Base-by-base conservation (phyloP, 108 stramenopile species). In the Seminavis robusta region DNA sequence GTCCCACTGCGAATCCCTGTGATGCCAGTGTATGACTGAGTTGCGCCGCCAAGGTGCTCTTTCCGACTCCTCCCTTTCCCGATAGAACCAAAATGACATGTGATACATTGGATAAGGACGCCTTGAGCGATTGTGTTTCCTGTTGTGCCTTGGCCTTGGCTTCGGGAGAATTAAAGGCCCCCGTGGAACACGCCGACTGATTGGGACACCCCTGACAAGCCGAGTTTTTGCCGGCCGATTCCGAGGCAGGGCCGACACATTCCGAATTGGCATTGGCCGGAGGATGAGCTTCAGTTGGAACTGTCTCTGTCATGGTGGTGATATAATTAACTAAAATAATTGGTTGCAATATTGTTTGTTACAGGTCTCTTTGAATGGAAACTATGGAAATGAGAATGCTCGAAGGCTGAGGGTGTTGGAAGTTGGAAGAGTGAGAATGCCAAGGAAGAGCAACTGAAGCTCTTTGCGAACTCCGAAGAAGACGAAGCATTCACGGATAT, bases 51-150 rank as follows among this genome's bases (percentile, higher is more conserved):
- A 99, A 77, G 0, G 99, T 99, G 29, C 80, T 86, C 77, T 99
- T 77, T 10, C 99, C 99, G 6, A 98, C 99, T 26, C 97, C 97
- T 2, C 99, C 99, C 79, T 99, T 99, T 24, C 99, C 99, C 27
- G 86, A 89, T 40, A 99, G 58, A 4, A 99, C 98, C 32, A 98
- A 72, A 11, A 99, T 48, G 6, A 86, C 94, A 56, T 97, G 94
- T 34, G 89, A 91, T 0, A 99, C 96, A 53, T 82, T 77, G 6
- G 70, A 58, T 37, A 99, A 59, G 15, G 88, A 66, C 28, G 74
- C 74, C 28, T 73, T 63, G 10, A 99, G 73, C 30, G 52, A 54
- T 15, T 71, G 41, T 17, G 42, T 24, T 56, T 90, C 79, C n/a
- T 61, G 55, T 43, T 83, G 47, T 17, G 67, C 71, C 56, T 78